Percentiles rank a stretch among this genome's conserved stretches.
These are phyloP conservation scores for Panellus pusillus DNA, from an alignment of 768 basidiomycete species.

Conservation along the genomic window DNA sequence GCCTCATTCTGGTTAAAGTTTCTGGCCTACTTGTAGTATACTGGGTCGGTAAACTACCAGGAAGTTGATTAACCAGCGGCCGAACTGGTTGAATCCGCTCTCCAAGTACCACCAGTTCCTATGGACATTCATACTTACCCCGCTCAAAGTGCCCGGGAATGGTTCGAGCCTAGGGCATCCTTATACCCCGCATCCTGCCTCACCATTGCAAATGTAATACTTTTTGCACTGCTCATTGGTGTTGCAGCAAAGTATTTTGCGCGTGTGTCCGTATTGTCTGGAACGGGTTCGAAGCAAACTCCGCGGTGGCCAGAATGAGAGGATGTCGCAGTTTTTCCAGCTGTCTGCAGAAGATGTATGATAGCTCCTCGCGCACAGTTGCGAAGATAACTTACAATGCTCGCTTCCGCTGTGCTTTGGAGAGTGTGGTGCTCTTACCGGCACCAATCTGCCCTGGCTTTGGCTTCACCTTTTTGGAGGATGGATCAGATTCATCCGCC, in stretches of 20 bases:
- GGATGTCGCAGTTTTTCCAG: constrained; percentile 70
- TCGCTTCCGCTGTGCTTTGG: constrained; percentile 62
- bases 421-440: constrained; percentile 58
- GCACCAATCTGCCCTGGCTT: constrained; percentile 64
- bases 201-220: neutral
- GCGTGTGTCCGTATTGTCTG: constrained; percentile 78
- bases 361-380: constrained; percentile 1
- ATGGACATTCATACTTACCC: too few relatives aligned
- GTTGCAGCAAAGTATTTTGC: constrained; percentile 71
- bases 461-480: constrained; percentile 20
- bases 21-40: too few relatives aligned
- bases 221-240: constrained; percentile 22
- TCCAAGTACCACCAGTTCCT: too few relatives aligned
- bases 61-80: too few relatives aligned
- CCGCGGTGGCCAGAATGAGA: constrained; percentile 62
- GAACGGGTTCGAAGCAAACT: constrained; percentile 71
- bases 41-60: too few relatives aligned
- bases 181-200: constrained; percentile 13
- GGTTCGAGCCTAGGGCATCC: too few relatives aligned
- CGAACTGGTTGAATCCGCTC: too few relatives aligned
- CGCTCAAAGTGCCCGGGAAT: too few relatives aligned
- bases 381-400: constrained; percentile 53
- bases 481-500: constrained; percentile 24
- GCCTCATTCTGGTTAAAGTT: too few relatives aligned
- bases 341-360: constrained; percentile 41